Percentiles rank a stretch among this genome's conserved stretches.
Evolutionary conservation across 106 monocot genomes (phyloP).

Genomic region (Phalaenopsis equestris): DNA sequence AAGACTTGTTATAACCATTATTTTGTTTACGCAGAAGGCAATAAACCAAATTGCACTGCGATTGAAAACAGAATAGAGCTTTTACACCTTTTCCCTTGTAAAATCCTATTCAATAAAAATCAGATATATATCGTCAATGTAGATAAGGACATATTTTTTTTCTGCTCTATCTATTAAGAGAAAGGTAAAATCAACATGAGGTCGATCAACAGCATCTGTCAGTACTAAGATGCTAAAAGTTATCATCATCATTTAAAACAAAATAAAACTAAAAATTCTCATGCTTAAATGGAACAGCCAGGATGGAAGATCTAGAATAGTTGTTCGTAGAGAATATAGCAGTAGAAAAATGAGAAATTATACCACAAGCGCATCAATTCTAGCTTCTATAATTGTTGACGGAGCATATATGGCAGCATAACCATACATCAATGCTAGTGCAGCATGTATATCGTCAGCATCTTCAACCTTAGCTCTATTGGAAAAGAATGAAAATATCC

Average conservation of each 20-base stretch:
- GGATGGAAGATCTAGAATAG: background rate
- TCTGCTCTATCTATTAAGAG: no score
- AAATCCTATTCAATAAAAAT: no score
- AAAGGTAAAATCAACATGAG: background rate
- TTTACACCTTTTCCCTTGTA: background rate
- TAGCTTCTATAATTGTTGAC: constrained; percentile 90
- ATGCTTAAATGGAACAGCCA: background rate
- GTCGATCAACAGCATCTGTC: background rate
- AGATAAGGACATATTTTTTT: no score
- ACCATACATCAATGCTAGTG: constrained; percentile 97
- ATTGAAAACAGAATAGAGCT: background rate
- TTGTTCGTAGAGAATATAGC: background rate
- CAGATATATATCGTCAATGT: no score
- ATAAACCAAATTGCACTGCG: background rate
- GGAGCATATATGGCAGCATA: constrained; percentile 99
- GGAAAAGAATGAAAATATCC: constrained; percentile 80
- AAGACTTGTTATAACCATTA: background rate
- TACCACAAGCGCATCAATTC: constrained; percentile 99
- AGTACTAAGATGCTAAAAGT: background rate
- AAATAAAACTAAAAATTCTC: background rate
- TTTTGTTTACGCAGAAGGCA: background rate
- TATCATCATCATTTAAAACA: background rate
- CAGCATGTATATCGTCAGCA: constrained; percentile 92
- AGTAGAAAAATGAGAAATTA: constrained; percentile 1
- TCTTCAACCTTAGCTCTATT: constrained; percentile 51